These are phyloP conservation scores for Sphenostylis stenocarpa DNA, from an alignment of 306 rosid species.

Conservation along the genomic window DNA sequence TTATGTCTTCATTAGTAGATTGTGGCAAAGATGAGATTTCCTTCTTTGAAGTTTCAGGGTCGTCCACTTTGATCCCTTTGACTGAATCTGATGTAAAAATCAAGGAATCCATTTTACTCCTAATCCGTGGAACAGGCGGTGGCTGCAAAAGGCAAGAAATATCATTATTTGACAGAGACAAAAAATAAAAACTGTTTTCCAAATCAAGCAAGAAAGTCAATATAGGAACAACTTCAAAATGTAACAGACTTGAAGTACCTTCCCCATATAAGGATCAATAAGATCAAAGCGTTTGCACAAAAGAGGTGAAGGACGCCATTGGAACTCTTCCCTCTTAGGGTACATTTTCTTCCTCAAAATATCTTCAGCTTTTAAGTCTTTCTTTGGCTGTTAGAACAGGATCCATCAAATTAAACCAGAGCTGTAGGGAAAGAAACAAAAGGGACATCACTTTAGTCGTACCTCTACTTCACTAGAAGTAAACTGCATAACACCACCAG, in stretches of 20 bases:
- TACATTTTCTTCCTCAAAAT: conserved; percentile 48
- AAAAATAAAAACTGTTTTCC: conserved; percentile 11
- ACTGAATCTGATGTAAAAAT: conserved; percentile 82
- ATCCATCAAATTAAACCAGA: conserved; percentile 34
- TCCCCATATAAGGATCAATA: conserved; percentile 94
- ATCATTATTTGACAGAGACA: neutral
- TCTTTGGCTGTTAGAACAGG: conserved; percentile 56
- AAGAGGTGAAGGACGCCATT: conserved; percentile 92
- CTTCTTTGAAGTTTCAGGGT: conserved; percentile 38
- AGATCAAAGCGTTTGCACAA: conserved; percentile 99
- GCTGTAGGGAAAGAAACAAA: conserved; percentile 29
- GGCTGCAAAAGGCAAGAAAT: conserved; percentile 62
- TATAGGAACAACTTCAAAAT: conserved; percentile 2
- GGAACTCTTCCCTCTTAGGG: conserved; percentile 85
- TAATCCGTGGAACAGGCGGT: conserved; percentile 82
- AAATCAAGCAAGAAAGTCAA: conserved; percentile 13
- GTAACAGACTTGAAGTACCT: conserved; percentile 52
- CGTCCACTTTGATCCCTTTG: conserved; percentile 59
- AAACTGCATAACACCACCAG: conserved; percentile 79
- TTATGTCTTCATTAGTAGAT: conserved; percentile 42
- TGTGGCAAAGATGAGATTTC: conserved; percentile 36
- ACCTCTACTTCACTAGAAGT: conserved; percentile 85
- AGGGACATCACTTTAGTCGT: conserved; percentile 36
- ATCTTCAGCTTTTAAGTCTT: conserved; percentile 61
- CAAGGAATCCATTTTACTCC: conserved; percentile 81